Evolutionary conservation across 805 yeast genomes (phyloP), one percentile per base, ranked within the genome.

Genomic region (Lipomyces chichibuensis): DNA sequence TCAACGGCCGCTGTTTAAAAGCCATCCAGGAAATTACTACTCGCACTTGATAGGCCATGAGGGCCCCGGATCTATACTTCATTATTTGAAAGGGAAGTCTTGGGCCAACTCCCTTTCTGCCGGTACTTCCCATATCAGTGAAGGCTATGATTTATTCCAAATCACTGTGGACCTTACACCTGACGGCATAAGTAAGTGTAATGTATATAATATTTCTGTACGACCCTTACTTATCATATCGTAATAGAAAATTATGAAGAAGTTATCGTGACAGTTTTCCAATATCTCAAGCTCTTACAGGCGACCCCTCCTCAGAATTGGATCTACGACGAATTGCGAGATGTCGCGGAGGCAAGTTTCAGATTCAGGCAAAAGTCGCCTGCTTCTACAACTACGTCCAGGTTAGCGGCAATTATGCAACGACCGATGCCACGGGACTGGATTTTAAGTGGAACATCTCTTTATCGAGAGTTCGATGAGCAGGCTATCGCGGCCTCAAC

Each of bases 11-110:
- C 77, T 80, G 60, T 90, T 93, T 90, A 84, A 84, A 63, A 83
- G 84, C 29, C 86, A 86, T 72, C 96, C 98, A 0, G 83, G 85
- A 6, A 85, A 83, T 64, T 90, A 92, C 77, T 84, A 81, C 71
- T 85, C 93, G 25, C 98, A 95, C 77, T 81, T 95, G 62, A 80
- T 94, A 59, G 98, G 98, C 53, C 98, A 94, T 77, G 99, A 94
- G 79, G 90, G 95, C 59, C 83, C 88, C 59, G 98, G 98, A 1
- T 92, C 97, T 1, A 77, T 94, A 23, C 81, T 92, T 46, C 84
- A 87, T 64, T 84, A 82, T 70, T 84, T 94, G 71, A 94, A 92
- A 78, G 76, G 79, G 43, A 80, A 84, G 70, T 90, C 93, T 14
- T 90, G 93, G 92, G 97, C 94, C 6, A 89, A 85, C 71, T 88